phyloP scores from a whole-genome alignment of 2,329 filamentous ascomycete species.

The Colletotrichum sp. region DNA sequence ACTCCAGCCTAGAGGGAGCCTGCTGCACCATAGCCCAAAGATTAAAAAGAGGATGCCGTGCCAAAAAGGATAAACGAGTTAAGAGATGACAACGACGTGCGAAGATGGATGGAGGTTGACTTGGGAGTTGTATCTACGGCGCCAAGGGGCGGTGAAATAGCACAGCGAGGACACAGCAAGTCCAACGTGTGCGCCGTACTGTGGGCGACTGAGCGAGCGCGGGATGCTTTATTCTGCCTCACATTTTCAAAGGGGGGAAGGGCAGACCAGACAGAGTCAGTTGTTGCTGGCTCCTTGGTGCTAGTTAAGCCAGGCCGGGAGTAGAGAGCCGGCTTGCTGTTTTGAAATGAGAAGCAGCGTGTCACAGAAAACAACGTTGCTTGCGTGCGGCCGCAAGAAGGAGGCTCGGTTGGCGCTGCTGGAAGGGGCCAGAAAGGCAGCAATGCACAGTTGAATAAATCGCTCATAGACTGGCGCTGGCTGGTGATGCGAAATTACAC shows the following conservation, averaged over 20 bases:
- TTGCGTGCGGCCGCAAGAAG: slow-evolving; percentile 11
- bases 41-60: not conserved
- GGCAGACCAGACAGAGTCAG: not conserved
- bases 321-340: not conserved
- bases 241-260: not conserved
- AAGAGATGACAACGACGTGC: slow-evolving; percentile 13
- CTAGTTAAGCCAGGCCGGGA: slow-evolving; percentile 11
- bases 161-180: slow-evolving; percentile 5
- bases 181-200: slow-evolving; percentile 16
- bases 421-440: not conserved
- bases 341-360: slow-evolving; percentile 11
- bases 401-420: not conserved
- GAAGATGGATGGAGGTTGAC: slow-evolving; percentile 13
- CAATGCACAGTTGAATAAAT: slow-evolving; percentile 5
- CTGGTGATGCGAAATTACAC: slow-evolving; percentile 14
- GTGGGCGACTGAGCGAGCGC: not conserved
- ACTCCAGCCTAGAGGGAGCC: not conserved
- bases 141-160: slow-evolving; percentile 7
- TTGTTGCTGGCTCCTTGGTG: not conserved
- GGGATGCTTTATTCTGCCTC: not conserved
- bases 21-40: not conserved
- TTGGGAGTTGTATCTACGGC: slow-evolving; percentile 1
- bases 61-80: not conserved
- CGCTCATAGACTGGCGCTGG: slow-evolving; percentile 16
- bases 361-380: slow-evolving; percentile 11